These are phyloP conservation scores for Saccharomycopsis sp. DNA, from an alignment of 805 yeast species.

Conservation along the genomic window DNA sequence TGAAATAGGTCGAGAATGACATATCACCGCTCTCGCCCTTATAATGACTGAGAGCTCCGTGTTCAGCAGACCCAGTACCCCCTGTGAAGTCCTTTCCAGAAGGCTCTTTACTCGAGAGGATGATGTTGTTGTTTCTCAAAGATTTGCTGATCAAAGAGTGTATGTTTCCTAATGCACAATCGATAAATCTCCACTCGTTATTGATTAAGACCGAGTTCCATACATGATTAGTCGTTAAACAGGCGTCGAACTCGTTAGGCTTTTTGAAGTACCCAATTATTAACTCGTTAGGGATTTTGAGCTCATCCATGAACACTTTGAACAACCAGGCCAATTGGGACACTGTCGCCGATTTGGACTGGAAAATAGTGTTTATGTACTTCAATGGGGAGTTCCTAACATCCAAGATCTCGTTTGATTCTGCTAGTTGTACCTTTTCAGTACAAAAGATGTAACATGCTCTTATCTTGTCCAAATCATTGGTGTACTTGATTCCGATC, in stretches of 20 bases:
- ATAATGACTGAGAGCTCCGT: not conserved
- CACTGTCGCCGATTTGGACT: slow-evolving; percentile 48
- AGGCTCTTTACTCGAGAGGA: not conserved
- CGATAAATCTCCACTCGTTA: slow-evolving; percentile 76
- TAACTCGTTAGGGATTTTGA: slow-evolving; percentile 68
- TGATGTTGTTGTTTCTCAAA: slow-evolving; percentile 26
- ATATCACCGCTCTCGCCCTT: not conserved
- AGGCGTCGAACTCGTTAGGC: slow-evolving; percentile 50
- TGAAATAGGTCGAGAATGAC: slow-evolving; percentile 1
- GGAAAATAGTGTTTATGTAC: slow-evolving; percentile 27
- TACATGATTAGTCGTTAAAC: slow-evolving; percentile 62
- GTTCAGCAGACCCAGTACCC: not conserved
- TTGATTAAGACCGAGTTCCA: slow-evolving; percentile 74
- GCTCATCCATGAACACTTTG: slow-evolving; percentile 59
- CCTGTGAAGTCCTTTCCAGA: not conserved
- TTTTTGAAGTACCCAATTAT: slow-evolving; percentile 79
- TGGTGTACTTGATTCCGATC: slow-evolving; percentile 44
- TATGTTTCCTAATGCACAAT: slow-evolving; percentile 57
- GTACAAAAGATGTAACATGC: slow-evolving; percentile 59
- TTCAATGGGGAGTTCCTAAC: slow-evolving; percentile 26
- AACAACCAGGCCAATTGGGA: slow-evolving; percentile 75
- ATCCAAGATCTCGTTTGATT: slow-evolving; percentile 32
- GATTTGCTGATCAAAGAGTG: slow-evolving; percentile 45
- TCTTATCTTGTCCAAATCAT: slow-evolving; percentile 53
- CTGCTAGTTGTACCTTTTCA: slow-evolving; percentile 46